Evolutionary conservation across 108 stramenopile genomes (phyloP).

Genomic region (Nitzschia inconspicua): DNA sequence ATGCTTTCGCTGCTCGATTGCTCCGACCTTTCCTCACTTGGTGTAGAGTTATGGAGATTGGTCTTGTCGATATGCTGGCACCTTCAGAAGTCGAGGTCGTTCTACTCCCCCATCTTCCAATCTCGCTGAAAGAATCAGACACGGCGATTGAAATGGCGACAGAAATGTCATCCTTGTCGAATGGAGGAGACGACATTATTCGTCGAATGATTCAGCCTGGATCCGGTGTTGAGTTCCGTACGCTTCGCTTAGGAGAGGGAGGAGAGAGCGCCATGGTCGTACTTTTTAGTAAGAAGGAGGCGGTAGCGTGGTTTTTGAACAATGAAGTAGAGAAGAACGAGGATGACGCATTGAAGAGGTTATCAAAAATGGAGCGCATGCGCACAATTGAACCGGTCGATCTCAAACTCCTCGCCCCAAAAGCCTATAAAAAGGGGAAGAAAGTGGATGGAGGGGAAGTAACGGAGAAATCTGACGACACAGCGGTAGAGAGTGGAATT

Average conservation of each 20-base stretch:
- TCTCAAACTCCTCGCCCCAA: conserved; percentile 18
- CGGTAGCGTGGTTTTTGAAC: conserved; percentile 61
- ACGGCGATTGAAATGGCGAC: conserved; percentile 44
- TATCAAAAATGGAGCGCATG: conserved; percentile 60
- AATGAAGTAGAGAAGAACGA: conserved; percentile 50
- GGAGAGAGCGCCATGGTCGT: conserved; percentile 83
- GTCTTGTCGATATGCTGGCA: conserved; percentile 46
- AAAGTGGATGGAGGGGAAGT: conserved; percentile 22
- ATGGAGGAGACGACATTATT: conserved; percentile 65
- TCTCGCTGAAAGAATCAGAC: conserved; percentile 35
- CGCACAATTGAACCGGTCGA: conserved; percentile 78
- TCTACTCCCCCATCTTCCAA: conserved; percentile 14
- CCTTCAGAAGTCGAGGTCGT: conserved; percentile 30
- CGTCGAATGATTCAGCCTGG: conserved; percentile 71
- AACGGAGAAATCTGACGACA: conserved; percentile 1
- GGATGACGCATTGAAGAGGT: conserved; percentile 48
- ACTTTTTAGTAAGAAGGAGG: conserved; percentile 70
- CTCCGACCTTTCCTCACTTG: conserved; percentile 68
- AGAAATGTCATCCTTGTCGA: conserved; percentile 13
- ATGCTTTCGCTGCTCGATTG: conserved; percentile 54
- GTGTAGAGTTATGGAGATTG: conserved; percentile 67
- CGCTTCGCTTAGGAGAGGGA: conserved; percentile 74
- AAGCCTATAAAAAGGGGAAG: conserved; percentile 23
- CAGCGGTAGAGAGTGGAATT: conserved; percentile 33
- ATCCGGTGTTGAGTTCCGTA: conserved; percentile 84